A percentile compares a stretch with the other conserved stretches of the same genome.
Evolutionary conservation across 306 rosid genomes (phyloP).

Genomic region (Medicago arabica): DNA sequence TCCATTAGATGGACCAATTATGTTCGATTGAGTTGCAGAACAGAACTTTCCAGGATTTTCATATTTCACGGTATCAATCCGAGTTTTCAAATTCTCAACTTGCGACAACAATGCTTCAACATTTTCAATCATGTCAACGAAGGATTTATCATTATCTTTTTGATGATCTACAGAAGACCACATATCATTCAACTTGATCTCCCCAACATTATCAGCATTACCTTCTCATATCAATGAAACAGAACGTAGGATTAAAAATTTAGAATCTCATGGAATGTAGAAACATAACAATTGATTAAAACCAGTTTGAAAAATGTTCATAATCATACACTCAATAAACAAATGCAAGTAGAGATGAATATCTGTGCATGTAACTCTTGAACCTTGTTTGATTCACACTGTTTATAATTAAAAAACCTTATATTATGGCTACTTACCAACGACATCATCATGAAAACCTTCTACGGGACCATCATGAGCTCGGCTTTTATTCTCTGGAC

Average conservation of each 20-base stretch:
- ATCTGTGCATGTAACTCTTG: background rate
- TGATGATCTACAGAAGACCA: conserved; percentile 52
- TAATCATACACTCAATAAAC: background rate
- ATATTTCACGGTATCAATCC: conserved; percentile 60
- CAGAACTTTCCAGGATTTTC: conserved; percentile 65
- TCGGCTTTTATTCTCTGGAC: conserved; percentile 50
- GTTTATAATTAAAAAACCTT: conserved; percentile 30
- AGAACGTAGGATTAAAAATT: conserved; percentile 24
- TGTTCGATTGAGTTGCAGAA: conserved; percentile 50
- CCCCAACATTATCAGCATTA: conserved; percentile 46
- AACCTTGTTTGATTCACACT: conserved; percentile 23
- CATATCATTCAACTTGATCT: conserved; percentile 49
- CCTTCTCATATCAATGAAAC: conserved; percentile 46
- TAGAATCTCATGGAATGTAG: conserved; percentile 34
- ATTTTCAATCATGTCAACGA: conserved; percentile 54
- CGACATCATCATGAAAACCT: conserved; percentile 38
- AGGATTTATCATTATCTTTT: conserved; percentile 54
- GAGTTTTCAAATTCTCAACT: conserved; percentile 65
- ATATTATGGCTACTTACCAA: conserved; percentile 46
- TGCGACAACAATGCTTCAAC: conserved; percentile 61
- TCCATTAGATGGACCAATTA: conserved; percentile 48
- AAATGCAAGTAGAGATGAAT: conserved; percentile 9
- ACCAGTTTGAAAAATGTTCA: background rate
- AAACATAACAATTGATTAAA: conserved; percentile 37
- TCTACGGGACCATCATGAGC: conserved; percentile 34